Base-by-base conservation (phyloP, 257 asterid genomes). In the Dorcoceras hygrometricum region DNA sequence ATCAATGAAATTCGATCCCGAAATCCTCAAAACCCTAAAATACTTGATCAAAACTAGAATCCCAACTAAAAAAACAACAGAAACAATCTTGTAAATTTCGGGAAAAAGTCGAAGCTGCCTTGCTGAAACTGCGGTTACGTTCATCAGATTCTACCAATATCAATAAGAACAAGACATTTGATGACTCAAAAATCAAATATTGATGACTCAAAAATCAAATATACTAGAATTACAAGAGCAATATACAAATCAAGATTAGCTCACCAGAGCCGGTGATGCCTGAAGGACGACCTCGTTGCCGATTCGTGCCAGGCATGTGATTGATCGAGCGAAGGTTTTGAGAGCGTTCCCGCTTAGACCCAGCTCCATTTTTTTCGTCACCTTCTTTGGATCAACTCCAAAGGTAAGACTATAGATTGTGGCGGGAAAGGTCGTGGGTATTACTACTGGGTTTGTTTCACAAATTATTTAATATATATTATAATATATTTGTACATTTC, bases 261-360 rank as follows among this genome's bases (percentile, higher is more conserved):
- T 36, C 3, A 88, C 98, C 97, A 77, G 90, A 43, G 98, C 73
- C 72, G 94, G 73, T 68, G 91, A 82, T 14, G 94, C 84, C 77
- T 86, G 94, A 68, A 93, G 75, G 66, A 85, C 93, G 63, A 93
- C 87, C 74, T 93, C 98, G 77, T 81, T 85, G 78, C 96, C 98
- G 73, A 93, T 74, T 68, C 98, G 97, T 18, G 98, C 96, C 65
- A 93, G 96, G 81, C 94, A 89, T 32, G 87, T 86, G 79, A 90
- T 77, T 64, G 95, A 90, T 66, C 98, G 90, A 67, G 86, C 86
- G 59, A 93, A 83, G 65, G 93, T 86, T 68, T 88, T 93, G 39
- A 93, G 87, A 67, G 94, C 87, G 66, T 77, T 88, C 22, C 97
- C 98, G 39, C 95, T 88, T n/a, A 93, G 60, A 60, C 79, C 85